These are phyloP conservation scores for Punica granatum DNA, from an alignment of 345 rosid genomes.

Conservation along the genomic window DNA sequence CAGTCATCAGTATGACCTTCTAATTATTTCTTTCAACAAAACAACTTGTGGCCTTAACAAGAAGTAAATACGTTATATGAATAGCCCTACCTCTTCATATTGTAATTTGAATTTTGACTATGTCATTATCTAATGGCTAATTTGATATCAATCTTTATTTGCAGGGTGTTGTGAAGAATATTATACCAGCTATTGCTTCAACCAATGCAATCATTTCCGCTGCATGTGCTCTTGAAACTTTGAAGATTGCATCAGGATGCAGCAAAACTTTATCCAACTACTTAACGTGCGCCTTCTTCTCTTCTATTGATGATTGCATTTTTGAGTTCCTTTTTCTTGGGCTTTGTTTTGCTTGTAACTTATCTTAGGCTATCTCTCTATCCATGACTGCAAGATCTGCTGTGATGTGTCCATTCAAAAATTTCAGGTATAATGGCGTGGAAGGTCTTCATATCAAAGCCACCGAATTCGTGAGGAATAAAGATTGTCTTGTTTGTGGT, in stretches of 20 bases:
- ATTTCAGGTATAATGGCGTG: slow-evolving; percentile 74
- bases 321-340: neutral
- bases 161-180: slow-evolving; percentile 95
- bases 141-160: neutral
- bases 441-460: slow-evolving; percentile 86
- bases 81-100: too few relatives aligned
- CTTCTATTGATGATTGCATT: slow-evolving; percentile 1
- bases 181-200: slow-evolving; percentile 97
- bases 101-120: too few relatives aligned
- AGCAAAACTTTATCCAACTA: slow-evolving; percentile 89
- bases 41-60: neutral
- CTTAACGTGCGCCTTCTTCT: slow-evolving; percentile 48
- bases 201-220: slow-evolving; percentile 95
- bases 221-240: slow-evolving; percentile 86
- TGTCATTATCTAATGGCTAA: neutral
- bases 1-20: neutral
- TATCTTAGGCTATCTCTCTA: neutral
- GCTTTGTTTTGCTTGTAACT: neutral
- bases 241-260: slow-evolving; percentile 93
- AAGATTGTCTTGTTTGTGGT: slow-evolving; percentile 95
- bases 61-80: too few relatives aligned
- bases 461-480: slow-evolving; percentile 68
- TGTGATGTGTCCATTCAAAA: neutral
- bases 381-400: neutral
- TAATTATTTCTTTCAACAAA: neutral